Evolutionary conservation across 2,329 filamentous ascomycete species (phyloP).

Genomic region (Fusarium armeniacum): DNA sequence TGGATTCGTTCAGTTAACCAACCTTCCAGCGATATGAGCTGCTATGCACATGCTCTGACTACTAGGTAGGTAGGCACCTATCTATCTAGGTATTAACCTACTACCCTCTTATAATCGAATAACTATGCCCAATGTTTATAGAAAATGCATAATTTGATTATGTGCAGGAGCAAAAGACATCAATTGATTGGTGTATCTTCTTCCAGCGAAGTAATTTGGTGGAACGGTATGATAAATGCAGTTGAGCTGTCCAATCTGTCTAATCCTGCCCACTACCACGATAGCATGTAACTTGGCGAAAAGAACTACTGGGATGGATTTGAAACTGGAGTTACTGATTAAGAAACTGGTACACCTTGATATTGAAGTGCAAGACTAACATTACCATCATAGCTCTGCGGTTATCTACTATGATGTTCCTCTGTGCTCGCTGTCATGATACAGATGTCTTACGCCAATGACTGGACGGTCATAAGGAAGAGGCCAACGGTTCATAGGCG

Average conservation of each 20-base stretch:
- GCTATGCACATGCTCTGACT: neutral
- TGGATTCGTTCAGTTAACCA: neutral
- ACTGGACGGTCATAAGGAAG: neutral
- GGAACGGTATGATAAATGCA: neutral
- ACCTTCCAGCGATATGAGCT: neutral
- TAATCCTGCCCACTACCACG: neutral
- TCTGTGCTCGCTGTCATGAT: conserved; percentile 16
- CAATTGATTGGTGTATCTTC: neutral
- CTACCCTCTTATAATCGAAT: neutral
- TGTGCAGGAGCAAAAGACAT: neutral
- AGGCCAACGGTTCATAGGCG: conserved; percentile 3
- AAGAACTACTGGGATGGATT: neutral
- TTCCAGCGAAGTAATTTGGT: no score
- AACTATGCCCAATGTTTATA: neutral
- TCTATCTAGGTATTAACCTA: no score
- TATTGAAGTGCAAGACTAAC: neutral
- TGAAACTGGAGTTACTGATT: neutral
- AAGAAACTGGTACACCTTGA: no score
- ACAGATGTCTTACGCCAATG: neutral
- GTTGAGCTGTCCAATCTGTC: neutral
- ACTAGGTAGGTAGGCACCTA: no score
- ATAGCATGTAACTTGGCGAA: no score
- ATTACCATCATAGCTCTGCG: neutral
- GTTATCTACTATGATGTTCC: conserved; percentile 15
- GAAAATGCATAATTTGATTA: neutral